Evolutionary conservation across 805 yeast genomes (phyloP), one percentile per base, ranked within the genome.

Genomic region (Saccharomyces paradoxus): DNA sequence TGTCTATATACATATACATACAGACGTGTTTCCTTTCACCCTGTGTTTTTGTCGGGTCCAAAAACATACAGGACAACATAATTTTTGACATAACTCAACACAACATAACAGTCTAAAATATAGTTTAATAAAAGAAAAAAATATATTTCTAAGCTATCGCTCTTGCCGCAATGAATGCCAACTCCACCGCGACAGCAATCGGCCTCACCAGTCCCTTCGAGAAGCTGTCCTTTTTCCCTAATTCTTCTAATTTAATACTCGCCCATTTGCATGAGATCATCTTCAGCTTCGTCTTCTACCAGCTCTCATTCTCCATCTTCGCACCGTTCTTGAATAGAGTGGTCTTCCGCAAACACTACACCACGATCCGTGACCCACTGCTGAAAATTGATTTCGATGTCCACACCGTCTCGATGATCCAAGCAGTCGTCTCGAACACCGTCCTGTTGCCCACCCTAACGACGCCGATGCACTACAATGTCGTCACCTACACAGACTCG

Each of bases 361-460:
- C 78, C 5, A 61, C 68, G 3, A 70, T 81, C 48, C 59, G 67
- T 47, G 69, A 71, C 48, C 59, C 64, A 26, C 80, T 80, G 61
- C 75, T 78, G 46, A 80, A 77, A 66, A 62, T 83, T 58, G 89
- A 92, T 68, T 94, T 89, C 67, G 96, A 94, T 69, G 87, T 91
- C 62, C 98, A 94, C 69, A 77, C 87, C 12, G 96, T 89, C 2
- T 85, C 97, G 1, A 83, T 87, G 81, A 81, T 90, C 21, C 97
- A 94, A 69, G 82, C 94, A 50, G 49, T 88, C 1, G 58, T 87
- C 6, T 83, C 96, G 10, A 71, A 89, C 27, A 66, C 67, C 8
- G 65, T 81, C 8, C 76, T 87, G 31, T 65, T 81, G 49, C 96
- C 96, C 6, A 81, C 85, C 67, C 72, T 77, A 54, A 86, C 85